Percentiles rank a stretch among this genome's conserved stretches.
These are phyloP conservation scores for Coprinellus aureogranulatus DNA, from an alignment of 768 basidiomycete species.

Conservation along the genomic window DNA sequence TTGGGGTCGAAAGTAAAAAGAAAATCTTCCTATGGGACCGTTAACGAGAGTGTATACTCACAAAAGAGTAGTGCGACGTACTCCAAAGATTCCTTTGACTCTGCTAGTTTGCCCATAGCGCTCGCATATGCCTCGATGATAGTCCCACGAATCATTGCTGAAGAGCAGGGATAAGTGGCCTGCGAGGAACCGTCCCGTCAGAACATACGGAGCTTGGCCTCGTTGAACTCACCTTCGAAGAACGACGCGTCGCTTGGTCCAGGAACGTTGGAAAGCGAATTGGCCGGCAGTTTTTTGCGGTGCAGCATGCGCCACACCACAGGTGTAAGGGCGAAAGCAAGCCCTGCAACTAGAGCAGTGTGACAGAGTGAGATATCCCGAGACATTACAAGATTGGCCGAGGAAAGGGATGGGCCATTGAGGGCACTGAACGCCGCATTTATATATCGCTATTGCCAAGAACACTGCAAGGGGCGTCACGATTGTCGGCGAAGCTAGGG, in stretches of 20 bases:
- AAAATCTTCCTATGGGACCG: conserved; percentile 24
- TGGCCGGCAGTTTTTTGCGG: not conserved
- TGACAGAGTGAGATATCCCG: not conserved
- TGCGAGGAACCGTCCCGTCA: no score
- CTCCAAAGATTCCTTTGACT: conserved; percentile 34
- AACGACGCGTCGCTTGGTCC: not conserved
- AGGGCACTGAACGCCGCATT: not conserved
- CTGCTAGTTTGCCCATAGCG: conserved; percentile 26
- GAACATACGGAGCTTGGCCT: no score
- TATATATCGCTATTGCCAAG: not conserved
- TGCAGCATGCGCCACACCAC: not conserved
- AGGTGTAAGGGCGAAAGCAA: not conserved
- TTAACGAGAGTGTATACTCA: not conserved
- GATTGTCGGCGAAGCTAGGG: not conserved
- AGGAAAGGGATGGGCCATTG: not conserved
- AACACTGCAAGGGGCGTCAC: not conserved
- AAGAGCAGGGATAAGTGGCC: not conserved
- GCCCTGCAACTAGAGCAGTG: not conserved
- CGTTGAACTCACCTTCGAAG: not conserved
- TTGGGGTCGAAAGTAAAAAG: conserved; percentile 44
- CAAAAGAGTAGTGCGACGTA: conserved; percentile 16
- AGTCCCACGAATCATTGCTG: not conserved
- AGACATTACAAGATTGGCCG: not conserved
- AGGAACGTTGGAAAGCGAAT: not conserved
- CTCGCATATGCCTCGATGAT: not conserved